These are phyloP conservation scores for Beauveria pseudobassiana DNA, from an alignment of 2,329 filamentous ascomycete species.

Conservation along the genomic window DNA sequence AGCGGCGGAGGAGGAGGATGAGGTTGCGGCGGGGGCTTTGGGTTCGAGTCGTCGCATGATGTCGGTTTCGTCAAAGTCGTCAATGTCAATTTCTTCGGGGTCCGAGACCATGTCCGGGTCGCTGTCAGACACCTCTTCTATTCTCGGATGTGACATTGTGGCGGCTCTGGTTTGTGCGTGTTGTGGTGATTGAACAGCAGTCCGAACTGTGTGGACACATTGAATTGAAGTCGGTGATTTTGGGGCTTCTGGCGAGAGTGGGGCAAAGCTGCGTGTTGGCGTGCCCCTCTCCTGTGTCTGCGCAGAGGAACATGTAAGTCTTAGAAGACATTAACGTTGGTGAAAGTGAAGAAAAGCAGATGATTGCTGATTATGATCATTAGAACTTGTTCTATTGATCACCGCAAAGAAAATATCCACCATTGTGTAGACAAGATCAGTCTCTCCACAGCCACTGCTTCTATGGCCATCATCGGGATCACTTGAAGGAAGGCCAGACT, in stretches of 20 bases:
- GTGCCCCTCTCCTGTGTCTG: not conserved
- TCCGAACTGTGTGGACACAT: not conserved
- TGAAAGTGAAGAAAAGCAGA: too few relatives aligned
- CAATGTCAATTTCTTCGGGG: constrained; percentile 79
- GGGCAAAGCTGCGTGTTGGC: not conserved
- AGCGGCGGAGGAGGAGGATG: constrained; percentile 18
- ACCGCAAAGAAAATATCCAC: too few relatives aligned
- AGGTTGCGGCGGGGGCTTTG: constrained; percentile 22
- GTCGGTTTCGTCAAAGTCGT: constrained; percentile 52
- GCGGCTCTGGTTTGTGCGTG: not conserved
- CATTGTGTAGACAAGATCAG: too few relatives aligned
- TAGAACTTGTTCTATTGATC: too few relatives aligned
- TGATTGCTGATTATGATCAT: too few relatives aligned
- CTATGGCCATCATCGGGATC: too few relatives aligned
- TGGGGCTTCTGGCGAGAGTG: constrained; percentile 3
- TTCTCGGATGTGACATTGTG: constrained; percentile 73
- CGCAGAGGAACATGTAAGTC: not conserved
- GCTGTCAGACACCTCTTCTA: constrained; percentile 88
- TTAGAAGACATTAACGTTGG: too few relatives aligned
- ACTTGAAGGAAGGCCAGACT: too few relatives aligned
- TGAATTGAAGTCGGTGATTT: constrained; percentile 9
- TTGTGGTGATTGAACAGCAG: not conserved
- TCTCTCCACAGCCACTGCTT: too few relatives aligned
- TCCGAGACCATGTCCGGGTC: constrained; percentile 62
- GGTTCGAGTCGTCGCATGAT: constrained; percentile 42